phyloP scores from a whole-genome alignment of 176 grass and related monocot genomes.

The Triticum monococcum region DNA sequence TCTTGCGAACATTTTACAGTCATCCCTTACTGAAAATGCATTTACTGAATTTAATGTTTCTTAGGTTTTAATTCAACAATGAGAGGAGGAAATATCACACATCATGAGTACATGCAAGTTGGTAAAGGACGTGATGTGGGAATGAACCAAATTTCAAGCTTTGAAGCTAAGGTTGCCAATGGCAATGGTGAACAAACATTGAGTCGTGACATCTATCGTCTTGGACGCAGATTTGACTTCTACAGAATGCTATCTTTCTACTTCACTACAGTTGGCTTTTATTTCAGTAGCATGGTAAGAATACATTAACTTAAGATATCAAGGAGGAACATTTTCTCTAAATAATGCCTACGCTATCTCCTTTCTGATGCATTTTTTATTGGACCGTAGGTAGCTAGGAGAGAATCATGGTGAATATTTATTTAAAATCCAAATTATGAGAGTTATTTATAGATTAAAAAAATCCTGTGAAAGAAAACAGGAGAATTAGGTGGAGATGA shows the following conservation, averaged over 20 bases:
- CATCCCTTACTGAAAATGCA: conserved; percentile 2
- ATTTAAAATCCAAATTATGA: not conserved
- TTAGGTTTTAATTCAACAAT: conserved; percentile 95
- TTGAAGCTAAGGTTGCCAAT: conserved; percentile 93
- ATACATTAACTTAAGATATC: conserved; percentile 22
- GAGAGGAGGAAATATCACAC: conserved; percentile 84
- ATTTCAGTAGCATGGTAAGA: conserved; percentile 99
- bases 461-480: not conserved
- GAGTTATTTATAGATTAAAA: not conserved
- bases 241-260: conserved; percentile 96
- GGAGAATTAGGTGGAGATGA: not conserved
- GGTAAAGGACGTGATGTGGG: conserved; percentile 97
- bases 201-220: conserved; percentile 90
- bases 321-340: not conserved
- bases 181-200: conserved; percentile 99
- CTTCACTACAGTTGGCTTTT: conserved; percentile 93
- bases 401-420: not conserved
- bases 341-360: not conserved
- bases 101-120: conserved; percentile 99
- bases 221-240: conserved; percentile 95
- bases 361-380: not conserved
- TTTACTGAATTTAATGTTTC: conserved; percentile 35
- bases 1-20: not conserved
- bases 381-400: not conserved
- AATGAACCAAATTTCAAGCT: conserved; percentile 97